phyloP scores from a whole-genome alignment of 1,284 basidiomycete genomes.

The Meira nashicola region DNA sequence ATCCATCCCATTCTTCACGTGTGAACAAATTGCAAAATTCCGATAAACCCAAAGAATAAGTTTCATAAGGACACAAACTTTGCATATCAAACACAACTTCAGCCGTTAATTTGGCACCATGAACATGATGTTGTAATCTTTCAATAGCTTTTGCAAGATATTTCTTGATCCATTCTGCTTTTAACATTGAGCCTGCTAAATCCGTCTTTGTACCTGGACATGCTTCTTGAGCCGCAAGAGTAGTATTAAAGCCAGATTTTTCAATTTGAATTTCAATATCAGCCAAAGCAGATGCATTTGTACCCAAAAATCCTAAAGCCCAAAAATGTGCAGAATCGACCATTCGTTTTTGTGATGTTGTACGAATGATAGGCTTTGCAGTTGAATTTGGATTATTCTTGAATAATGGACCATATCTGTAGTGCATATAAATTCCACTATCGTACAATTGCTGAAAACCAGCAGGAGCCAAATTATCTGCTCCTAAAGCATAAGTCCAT shows the following conservation, averaged over 20 bases:
- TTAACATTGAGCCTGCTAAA: no score
- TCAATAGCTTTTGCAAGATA: slow-evolving; percentile 39
- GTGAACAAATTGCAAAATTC: slow-evolving; percentile 81
- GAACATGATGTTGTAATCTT: slow-evolving; percentile 38
- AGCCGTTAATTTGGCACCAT: slow-evolving; percentile 54
- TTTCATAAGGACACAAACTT: slow-evolving; percentile 53
- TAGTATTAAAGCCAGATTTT: neutral
- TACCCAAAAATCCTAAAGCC: slow-evolving; percentile 1
- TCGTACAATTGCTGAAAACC: slow-evolving; percentile 38
- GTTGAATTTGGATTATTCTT: slow-evolving; percentile 24
- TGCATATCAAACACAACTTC: slow-evolving; percentile 40
- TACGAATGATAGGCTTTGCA: slow-evolving; percentile 44
- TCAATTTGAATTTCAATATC: slow-evolving; percentile 5
- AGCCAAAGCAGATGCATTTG: slow-evolving; percentile 1
- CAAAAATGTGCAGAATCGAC: slow-evolving; percentile 66
- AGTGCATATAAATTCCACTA: slow-evolving; percentile 10
- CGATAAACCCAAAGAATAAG: slow-evolving; percentile 35
- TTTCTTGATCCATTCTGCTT: no score
- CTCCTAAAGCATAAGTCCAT: slow-evolving; percentile 40
- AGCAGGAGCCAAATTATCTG: slow-evolving; percentile 41
- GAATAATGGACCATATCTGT: slow-evolving; percentile 15
- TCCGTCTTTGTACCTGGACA: no score
- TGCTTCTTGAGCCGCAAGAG: no score
- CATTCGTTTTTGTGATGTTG: slow-evolving; percentile 62
- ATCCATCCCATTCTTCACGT: slow-evolving; percentile 79